Percentiles rank a stretch among this genome's conserved stretches.
Evolutionary conservation across 164 flowering plant species (phyloP).

Genomic region (Chloranthus sessilifolius): DNA sequence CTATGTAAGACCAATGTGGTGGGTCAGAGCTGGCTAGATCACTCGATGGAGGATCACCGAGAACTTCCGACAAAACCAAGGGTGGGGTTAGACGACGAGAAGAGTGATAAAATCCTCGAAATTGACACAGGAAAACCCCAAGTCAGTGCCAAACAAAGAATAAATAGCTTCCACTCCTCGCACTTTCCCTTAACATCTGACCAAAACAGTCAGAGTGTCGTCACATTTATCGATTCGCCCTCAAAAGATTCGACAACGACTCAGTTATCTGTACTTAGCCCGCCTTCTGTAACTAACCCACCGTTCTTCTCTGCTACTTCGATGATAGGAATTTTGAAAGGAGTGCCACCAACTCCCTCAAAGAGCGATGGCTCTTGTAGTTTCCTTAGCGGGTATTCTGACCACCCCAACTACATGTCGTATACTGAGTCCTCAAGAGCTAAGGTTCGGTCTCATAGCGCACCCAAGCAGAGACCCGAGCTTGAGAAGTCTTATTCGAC

Average conservation of each 20-base stretch:
- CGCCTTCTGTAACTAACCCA: constrained; percentile 42
- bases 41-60: constrained; percentile 59
- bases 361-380: constrained; percentile 55
- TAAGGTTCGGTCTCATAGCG: constrained; percentile 76
- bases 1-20: constrained; percentile 14
- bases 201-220: constrained; percentile 25
- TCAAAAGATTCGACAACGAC: constrained; percentile 33
- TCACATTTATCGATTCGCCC: constrained; percentile 27
- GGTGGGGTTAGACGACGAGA: constrained; percentile 62
- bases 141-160: constrained; percentile 21
- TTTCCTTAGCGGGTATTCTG: constrained; percentile 31
- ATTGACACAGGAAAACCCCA: constrained; percentile 75
- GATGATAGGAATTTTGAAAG: constrained; percentile 33
- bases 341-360: constrained; percentile 48
- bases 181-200: constrained; percentile 19
- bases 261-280: constrained; percentile 30
- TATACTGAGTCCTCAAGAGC: constrained; percentile 80
- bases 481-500: constrained; percentile 35
- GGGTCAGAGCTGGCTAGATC: constrained; percentile 44
- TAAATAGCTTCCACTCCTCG: constrained; percentile 15
- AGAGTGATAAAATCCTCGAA: constrained; percentile 66
- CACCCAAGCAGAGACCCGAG: constrained; percentile 72
- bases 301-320: constrained; percentile 41
- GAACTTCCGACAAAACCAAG: too few relatives aligned
- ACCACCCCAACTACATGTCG: constrained; percentile 78